Base-by-base conservation (phyloP, 345 rosid species). In the Kandelia obovata region DNA sequence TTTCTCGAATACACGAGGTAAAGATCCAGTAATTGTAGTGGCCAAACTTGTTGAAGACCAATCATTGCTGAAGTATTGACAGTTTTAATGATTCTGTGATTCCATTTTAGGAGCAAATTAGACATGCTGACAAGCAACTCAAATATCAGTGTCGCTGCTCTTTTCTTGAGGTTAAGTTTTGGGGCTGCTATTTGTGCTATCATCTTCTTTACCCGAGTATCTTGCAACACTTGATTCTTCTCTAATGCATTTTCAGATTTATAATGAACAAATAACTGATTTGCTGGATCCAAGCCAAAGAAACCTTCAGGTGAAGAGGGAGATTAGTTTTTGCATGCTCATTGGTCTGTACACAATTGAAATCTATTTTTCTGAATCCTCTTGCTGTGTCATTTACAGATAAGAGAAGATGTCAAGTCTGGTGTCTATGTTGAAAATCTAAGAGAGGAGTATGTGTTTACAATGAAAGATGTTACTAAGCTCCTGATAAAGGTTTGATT, bases 181-280 rank as follows among this genome's bases (percentile, higher is more conserved):
- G 63, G 62, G 46, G 65, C 46, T 64, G 19, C 67, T 47, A 35
- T 53, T 56, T 63, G 68, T 26, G n/a, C 19, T 30, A 34, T 60
- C 10, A 53, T 39, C 23, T 62, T 53, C 21, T 47, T 53, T 15
- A 32, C 30, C 35, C 23, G 39, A 61, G 47, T 23, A 64, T 47
- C 51, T 71, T 51, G 1, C 65, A 7, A 25, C 17, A 30, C 32
- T 65, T 72, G 71, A 47, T 70, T 69, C 62, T 75, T 53, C 51
- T 52, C 43, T 81, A 65, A 65, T 79, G 9, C 53, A 72, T 60
- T 76, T 82, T 79, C 87, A 96, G 98, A 96, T 96, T 63, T 96
- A 96, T 79, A 96, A 96, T 69, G 98, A 96, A 80, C 99, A 96
- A 81, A 92, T 96, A 71, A 90, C 99, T 21, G 97, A 96, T 85